phyloP scores from a whole-genome alignment of 768 basidiomycete genomes.

The Serpula lacrymans region DNA sequence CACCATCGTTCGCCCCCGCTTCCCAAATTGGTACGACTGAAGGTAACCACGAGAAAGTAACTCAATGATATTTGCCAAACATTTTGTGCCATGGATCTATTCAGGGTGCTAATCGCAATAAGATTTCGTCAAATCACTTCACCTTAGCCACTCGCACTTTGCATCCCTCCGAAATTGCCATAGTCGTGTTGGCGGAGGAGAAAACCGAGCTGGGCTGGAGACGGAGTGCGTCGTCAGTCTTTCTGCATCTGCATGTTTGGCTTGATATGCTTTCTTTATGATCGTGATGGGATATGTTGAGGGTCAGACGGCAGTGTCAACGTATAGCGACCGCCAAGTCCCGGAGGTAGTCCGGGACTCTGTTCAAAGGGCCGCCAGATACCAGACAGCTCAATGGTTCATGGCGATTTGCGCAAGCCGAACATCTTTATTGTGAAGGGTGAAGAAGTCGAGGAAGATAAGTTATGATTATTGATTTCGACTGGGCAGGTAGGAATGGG shows the following conservation, averaged over 20 bases:
- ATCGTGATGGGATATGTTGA: slow-evolving; percentile 39
- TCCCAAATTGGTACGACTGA: no score
- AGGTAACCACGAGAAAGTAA: no score
- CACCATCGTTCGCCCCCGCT: no score
- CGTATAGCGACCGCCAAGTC: not conserved
- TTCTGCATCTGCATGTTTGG: not conserved
- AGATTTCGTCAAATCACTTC: no score
- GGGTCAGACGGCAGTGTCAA: slow-evolving; percentile 9
- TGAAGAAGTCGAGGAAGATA: slow-evolving; percentile 3
- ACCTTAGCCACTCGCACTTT: no score
- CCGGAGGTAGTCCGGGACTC: slow-evolving; percentile 7
- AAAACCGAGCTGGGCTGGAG: slow-evolving; percentile 14
- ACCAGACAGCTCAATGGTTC: slow-evolving; percentile 21
- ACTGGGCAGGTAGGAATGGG: slow-evolving; percentile 32
- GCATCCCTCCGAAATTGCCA: no score
- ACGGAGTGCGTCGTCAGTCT: slow-evolving; percentile 5
- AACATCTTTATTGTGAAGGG: slow-evolving; percentile 29
- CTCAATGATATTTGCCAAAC: no score
- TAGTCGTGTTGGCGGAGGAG: slow-evolving; percentile 22
- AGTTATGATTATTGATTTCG: slow-evolving; percentile 35
- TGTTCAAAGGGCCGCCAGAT: slow-evolving; percentile 15
- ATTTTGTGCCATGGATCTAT: no score
- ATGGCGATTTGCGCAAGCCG: slow-evolving; percentile 31
- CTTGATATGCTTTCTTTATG: slow-evolving; percentile 9
- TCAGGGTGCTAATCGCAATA: no score